phyloP scores from a whole-genome alignment of 2,329 filamentous ascomycete species.

The Penicillium concentricum region DNA sequence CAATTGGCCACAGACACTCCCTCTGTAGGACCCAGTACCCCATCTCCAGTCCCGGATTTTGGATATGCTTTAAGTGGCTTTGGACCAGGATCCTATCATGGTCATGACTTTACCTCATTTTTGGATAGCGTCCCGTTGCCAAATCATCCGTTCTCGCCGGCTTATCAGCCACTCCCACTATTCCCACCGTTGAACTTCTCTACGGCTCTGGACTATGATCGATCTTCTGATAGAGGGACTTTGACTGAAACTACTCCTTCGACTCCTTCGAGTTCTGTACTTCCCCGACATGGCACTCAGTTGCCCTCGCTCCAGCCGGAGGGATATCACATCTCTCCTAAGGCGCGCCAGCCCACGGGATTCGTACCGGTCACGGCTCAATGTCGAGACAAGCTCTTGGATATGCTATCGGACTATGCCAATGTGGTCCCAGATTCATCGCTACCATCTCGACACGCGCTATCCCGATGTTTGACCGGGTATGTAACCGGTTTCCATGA shows the following conservation, averaged over 20 bases:
- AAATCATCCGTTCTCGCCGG: conserved; percentile 34
- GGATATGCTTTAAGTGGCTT: conserved; percentile 18
- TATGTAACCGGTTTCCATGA: conserved; percentile 36
- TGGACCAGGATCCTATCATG: conserved; percentile 23
- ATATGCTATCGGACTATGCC: conserved; percentile 22
- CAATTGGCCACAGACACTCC: conserved; percentile 12
- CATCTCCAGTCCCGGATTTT: conserved; percentile 26
- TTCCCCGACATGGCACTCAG: conserved; percentile 35
- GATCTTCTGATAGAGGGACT: conserved; percentile 18
- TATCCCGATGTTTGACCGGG: conserved; percentile 35
- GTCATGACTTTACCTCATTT: conserved; percentile 37
- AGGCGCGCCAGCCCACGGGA: conserved; percentile 27
- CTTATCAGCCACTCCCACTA: conserved; percentile 34
- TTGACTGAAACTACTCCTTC: conserved; percentile 12
- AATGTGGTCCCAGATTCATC: conserved; percentile 30
- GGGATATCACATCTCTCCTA: conserved; percentile 25
- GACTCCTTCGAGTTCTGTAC: conserved; percentile 30
- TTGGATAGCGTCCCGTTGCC: conserved; percentile 35
- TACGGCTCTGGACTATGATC: conserved; percentile 27
- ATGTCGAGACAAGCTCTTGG: conserved; percentile 30
- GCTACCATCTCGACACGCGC: conserved; percentile 33
- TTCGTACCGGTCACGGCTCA: conserved; percentile 33
- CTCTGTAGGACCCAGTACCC: conserved; percentile 20
- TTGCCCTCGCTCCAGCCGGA: conserved; percentile 35
- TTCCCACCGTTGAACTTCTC: conserved; percentile 31